Evolutionary conservation across 1,139 yeast species (phyloP).

Genomic region (Wickerhamomyces sp.): DNA sequence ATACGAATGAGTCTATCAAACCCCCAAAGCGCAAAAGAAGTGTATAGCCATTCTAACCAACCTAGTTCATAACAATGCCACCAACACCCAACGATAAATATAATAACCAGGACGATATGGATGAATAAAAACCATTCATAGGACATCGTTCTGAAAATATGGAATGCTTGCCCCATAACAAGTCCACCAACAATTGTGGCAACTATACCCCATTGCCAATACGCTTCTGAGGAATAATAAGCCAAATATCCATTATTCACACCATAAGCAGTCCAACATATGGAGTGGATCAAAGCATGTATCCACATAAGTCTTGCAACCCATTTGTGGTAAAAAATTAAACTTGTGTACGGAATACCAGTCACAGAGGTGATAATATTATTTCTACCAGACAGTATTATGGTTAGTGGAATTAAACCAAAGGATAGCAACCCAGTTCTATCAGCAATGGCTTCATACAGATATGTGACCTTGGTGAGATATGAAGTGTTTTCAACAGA

Average conservation of each 20-base stretch:
- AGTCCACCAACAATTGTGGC: constrained; percentile 33
- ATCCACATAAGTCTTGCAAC: constrained; percentile 42
- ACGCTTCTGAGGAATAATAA: background rate
- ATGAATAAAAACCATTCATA: constrained; percentile 56
- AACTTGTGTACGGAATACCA: constrained; percentile 62
- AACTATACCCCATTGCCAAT: constrained; percentile 3
- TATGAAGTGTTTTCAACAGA: no score
- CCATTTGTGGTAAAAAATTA: constrained; percentile 65
- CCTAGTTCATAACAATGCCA: constrained; percentile 45
- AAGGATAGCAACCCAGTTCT: constrained; percentile 50
- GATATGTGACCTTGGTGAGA: constrained; percentile 37
- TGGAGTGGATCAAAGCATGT: background rate
- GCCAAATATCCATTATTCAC: background rate
- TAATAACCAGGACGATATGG: constrained; percentile 50
- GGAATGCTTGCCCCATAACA: constrained; percentile 39
- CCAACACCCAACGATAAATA: constrained; percentile 53
- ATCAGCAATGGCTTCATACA: constrained; percentile 39
- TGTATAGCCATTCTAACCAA: constrained; percentile 39
- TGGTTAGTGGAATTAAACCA: constrained; percentile 44
- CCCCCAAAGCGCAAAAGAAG: constrained; percentile 26
- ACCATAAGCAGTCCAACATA: background rate
- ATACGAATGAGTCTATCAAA: constrained; percentile 28
- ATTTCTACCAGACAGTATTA: constrained; percentile 62
- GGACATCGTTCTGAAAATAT: constrained; percentile 41
- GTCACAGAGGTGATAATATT: constrained; percentile 60